Percentiles rank a stretch among this genome's conserved stretches.
phyloP scores from a whole-genome alignment of 768 basidiomycete species.

The Cystofilobasidium ferigula region DNA sequence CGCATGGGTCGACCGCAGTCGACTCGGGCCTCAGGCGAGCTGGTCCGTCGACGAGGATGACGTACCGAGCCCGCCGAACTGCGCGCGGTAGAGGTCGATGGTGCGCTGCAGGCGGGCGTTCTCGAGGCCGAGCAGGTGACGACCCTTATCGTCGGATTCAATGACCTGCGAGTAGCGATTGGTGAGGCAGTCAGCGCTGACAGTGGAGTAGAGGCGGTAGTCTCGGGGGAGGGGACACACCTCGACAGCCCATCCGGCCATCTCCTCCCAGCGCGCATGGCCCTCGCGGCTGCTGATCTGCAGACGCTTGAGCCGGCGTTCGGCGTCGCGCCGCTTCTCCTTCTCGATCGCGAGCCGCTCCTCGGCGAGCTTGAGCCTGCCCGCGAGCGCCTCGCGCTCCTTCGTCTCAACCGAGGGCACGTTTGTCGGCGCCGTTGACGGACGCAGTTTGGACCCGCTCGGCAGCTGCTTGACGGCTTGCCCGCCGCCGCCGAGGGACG shows the following conservation, averaged over 20 bases:
- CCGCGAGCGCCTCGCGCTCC: not conserved
- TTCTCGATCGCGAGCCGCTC: not conserved
- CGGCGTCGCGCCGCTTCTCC: not conserved
- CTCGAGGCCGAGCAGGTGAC: slow-evolving; percentile 1
- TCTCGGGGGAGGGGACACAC: not conserved
- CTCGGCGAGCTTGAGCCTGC: not conserved
- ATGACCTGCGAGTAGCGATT: not conserved
- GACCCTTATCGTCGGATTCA: not conserved
- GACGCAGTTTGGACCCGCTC: no score
- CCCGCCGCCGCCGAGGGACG: not conserved
- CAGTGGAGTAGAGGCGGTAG: not conserved
- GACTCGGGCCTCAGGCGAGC: no score
- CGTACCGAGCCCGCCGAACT: not conserved
- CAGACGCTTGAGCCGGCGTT: not conserved
- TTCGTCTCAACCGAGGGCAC: not conserved
- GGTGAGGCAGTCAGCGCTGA: not conserved
- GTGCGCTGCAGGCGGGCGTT: not conserved
- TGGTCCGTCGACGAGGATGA: not conserved
- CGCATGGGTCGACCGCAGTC: no score
- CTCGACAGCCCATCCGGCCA: slow-evolving; percentile 1
- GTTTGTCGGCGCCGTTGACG: not conserved
- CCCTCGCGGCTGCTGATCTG: not conserved
- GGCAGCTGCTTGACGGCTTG: not conserved
- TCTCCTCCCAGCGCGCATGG: slow-evolving; percentile 2
- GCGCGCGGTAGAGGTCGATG: not conserved